Evolutionary conservation across 192 early-diverging fungal genomes (phyloP).

Genomic region (Physocladia obscura): DNA sequence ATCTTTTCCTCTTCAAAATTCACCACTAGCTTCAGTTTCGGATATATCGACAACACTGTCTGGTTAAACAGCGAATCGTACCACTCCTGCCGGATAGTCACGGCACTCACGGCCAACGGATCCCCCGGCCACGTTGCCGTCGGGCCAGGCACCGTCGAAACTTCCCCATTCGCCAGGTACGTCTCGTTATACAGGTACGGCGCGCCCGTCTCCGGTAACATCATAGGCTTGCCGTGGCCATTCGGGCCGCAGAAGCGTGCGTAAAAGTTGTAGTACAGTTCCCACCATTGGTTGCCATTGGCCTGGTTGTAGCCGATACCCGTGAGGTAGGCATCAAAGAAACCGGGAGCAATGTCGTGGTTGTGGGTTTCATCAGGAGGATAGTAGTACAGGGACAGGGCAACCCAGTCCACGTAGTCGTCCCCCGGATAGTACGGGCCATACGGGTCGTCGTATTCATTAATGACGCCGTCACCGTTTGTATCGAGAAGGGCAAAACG

Average conservation of each 20-base stretch:
- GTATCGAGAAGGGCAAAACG: constrained; percentile 37
- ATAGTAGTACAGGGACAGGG: constrained; percentile 42
- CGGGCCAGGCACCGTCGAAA: background rate
- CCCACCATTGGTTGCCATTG: background rate
- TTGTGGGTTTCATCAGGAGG: constrained; percentile 1
- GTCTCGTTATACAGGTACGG: constrained; percentile 7
- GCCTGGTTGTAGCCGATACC: constrained; percentile 17
- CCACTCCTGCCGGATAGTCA: constrained; percentile 32
- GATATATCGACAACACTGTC: background rate
- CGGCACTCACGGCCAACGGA: background rate
- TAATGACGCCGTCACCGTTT: constrained; percentile 35
- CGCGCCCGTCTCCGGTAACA: constrained; percentile 43
- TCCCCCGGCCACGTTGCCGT: background rate
- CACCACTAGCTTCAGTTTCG: constrained; percentile 24
- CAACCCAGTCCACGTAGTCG: constrained; percentile 51
- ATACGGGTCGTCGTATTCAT: constrained; percentile 40
- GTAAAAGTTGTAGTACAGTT: constrained; percentile 42
- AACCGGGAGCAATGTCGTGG: background rate
- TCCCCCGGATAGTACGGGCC: constrained; percentile 31
- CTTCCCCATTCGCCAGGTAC: background rate
- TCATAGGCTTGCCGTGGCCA: constrained; percentile 39
- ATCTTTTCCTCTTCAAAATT: constrained; percentile 46
- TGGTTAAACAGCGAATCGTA: background rate
- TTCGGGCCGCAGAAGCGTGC: constrained; percentile 15
- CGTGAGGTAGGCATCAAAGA: constrained; percentile 17